A percentile compares a stretch with the other conserved stretches of the same genome.
These are phyloP conservation scores for Babesia gibsoni DNA, from an alignment of 169 alveolate genomes.

Conservation along the genomic window DNA sequence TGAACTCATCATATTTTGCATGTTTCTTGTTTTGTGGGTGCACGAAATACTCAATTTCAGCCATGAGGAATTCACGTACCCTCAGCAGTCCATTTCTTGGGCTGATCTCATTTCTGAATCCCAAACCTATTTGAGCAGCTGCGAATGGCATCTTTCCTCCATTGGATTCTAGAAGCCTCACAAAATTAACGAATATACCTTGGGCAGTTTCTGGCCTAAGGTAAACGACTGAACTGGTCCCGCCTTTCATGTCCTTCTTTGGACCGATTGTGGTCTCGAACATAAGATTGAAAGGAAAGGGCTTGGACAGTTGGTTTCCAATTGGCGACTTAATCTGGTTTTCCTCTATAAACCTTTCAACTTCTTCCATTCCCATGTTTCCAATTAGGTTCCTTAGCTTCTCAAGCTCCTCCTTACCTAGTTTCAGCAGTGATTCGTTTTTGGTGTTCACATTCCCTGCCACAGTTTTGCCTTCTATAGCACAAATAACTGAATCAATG, in stretches of 20 bases:
- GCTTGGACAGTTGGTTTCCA: slow-evolving; percentile 89
- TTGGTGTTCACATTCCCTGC: slow-evolving; percentile 3
- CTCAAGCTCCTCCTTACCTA: slow-evolving; percentile 73
- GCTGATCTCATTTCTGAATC: slow-evolving; percentile 97
- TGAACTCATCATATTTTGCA: slow-evolving; percentile 84
- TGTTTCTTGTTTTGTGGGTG: slow-evolving; percentile 91
- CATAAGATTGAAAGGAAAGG: slow-evolving; percentile 95
- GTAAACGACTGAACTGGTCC: slow-evolving; percentile 74
- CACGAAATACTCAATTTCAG: slow-evolving; percentile 97
- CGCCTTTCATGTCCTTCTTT: slow-evolving; percentile 63
- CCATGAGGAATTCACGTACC: slow-evolving; percentile 98
- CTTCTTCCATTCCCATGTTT: slow-evolving; percentile 78
- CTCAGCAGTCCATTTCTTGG: slow-evolving; percentile 95
- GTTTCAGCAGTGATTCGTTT: slow-evolving; percentile 46
- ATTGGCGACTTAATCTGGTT: slow-evolving; percentile 85
- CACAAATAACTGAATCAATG: slow-evolving; percentile 13
- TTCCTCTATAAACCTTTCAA: slow-evolving; percentile 78
- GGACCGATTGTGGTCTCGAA: slow-evolving; percentile 95
- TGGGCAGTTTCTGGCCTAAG: slow-evolving; percentile 99
- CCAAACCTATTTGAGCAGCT: slow-evolving; percentile 96
- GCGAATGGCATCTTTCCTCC: slow-evolving; percentile 97
- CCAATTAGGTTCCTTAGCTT: slow-evolving; percentile 78
- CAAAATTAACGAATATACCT: slow-evolving; percentile 96
- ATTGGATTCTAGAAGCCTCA: slow-evolving; percentile 87
- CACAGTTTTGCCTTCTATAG: slow-evolving; percentile 31